Evolutionary conservation across 2,329 filamentous ascomycete genomes (phyloP).

Genomic region (Thelonectria discophora): DNA sequence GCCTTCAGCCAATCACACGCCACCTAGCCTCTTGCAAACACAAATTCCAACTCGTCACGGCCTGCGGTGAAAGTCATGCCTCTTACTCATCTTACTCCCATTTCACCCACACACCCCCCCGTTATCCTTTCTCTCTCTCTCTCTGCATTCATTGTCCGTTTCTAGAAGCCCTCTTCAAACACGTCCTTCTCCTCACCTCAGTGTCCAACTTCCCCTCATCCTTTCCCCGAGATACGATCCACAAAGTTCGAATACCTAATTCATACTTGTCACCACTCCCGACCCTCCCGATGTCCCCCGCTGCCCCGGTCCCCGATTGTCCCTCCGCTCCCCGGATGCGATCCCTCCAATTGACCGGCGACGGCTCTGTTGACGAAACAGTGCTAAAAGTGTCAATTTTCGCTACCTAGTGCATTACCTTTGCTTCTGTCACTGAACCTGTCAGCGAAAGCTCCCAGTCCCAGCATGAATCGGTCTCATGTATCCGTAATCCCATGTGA

Average conservation of each 20-base stretch:
- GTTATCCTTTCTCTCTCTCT: not conserved
- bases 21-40: slow-evolving; percentile 26
- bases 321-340: slow-evolving; percentile 15
- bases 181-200: slow-evolving; percentile 1
- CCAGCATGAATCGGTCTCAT: too few species aligned
- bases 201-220: not conserved
- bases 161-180: slow-evolving; percentile 36
- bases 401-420: too few species aligned
- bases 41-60: slow-evolving; percentile 41
- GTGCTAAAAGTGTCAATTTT: too few species aligned
- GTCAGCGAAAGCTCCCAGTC: too few species aligned
- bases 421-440: too few species aligned
- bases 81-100: slow-evolving; percentile 21
- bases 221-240: slow-evolving; percentile 32
- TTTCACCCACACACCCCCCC: not conserved
- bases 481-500: too few species aligned
- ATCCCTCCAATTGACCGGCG: not conserved
- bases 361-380: too few species aligned
- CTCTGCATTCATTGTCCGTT: slow-evolving; percentile 11
- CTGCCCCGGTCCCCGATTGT: slow-evolving; percentile 13
- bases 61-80: slow-evolving; percentile 7
- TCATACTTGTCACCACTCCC: slow-evolving; percentile 42
- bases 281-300: slow-evolving; percentile 24
- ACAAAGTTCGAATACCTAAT: slow-evolving; percentile 34
- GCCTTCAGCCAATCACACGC: slow-evolving; percentile 32